phyloP scores from a whole-genome alignment of 768 basidiomycete genomes.

The Suillus decipiens region DNA sequence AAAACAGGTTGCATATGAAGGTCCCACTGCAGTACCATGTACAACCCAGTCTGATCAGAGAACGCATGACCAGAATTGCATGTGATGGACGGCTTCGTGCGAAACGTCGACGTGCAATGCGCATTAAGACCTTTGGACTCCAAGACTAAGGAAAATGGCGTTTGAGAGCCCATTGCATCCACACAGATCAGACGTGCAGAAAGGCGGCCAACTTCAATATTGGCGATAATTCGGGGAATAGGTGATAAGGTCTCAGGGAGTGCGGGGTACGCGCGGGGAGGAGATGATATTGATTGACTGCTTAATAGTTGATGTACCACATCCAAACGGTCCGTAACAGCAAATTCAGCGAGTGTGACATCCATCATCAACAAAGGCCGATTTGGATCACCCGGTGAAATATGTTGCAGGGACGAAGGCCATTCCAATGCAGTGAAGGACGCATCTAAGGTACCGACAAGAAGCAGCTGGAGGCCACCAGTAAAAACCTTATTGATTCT shows the following conservation, averaged over 20 bases:
- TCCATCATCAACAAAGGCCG: slow-evolving; percentile 54
- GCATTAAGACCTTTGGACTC: slow-evolving; percentile 54
- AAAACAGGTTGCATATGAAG: slow-evolving; percentile 53
- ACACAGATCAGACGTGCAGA: slow-evolving; percentile 51
- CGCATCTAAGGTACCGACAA: slow-evolving; percentile 35
- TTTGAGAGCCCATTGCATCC: slow-evolving; percentile 38
- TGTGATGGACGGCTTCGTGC: slow-evolving; percentile 21
- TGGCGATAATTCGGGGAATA: slow-evolving; percentile 53
- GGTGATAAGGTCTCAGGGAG: slow-evolving; percentile 35
- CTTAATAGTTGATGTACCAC: slow-evolving; percentile 45
- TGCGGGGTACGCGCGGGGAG: slow-evolving; percentile 21
- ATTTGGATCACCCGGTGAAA: slow-evolving; percentile 59
- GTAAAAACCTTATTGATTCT: slow-evolving; percentile 38
- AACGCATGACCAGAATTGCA: slow-evolving; percentile 17
- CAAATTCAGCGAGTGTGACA: slow-evolving; percentile 44
- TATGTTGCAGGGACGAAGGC: slow-evolving; percentile 59
- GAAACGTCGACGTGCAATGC: slow-evolving; percentile 46
- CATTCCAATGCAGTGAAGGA: slow-evolving; percentile 55
- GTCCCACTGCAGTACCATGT: slow-evolving; percentile 44
- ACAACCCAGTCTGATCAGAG: slow-evolving; percentile 43
- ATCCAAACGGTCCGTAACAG: slow-evolving; percentile 56
- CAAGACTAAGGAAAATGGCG: slow-evolving; percentile 55
- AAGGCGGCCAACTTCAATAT: slow-evolving; percentile 51
- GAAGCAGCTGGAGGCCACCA: slow-evolving; percentile 27
- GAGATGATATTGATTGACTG: slow-evolving; percentile 20